phyloP scores from a whole-genome alignment of 176 grass and related monocot genomes.

The Ananas comosus region DNA sequence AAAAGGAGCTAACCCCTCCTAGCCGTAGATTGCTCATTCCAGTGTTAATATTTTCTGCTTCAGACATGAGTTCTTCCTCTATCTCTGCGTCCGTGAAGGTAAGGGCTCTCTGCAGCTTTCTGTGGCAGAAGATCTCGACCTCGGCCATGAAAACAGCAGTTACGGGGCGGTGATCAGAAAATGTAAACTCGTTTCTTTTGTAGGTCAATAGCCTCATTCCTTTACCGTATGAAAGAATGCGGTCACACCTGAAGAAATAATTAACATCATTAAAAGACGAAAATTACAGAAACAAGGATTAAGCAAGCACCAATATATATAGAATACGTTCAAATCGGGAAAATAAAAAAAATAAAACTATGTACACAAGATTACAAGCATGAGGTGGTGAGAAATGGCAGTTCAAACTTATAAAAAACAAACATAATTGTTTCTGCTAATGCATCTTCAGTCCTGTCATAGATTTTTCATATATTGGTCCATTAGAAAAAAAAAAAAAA shows the following conservation, averaged over 20 bases:
- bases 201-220: constrained; percentile 54
- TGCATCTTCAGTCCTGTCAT: too few species aligned
- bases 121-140: constrained; percentile 73
- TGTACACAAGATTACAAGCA: too few species aligned
- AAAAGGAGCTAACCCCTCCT: constrained; percentile 7
- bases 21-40: constrained; percentile 28
- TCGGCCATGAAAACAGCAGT: constrained; percentile 59
- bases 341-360: too few species aligned
- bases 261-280: background rate
- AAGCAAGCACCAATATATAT: too few species aligned
- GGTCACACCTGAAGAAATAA: constrained; percentile 56
- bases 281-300: background rate
- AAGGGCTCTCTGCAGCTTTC: constrained; percentile 88
- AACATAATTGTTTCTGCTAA: too few species aligned
- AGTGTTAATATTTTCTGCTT: constrained; percentile 35
- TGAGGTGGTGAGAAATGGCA: too few species aligned
- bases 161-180: constrained; percentile 90
- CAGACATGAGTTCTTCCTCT: constrained; percentile 47
- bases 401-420: too few species aligned
- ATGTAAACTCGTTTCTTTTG: constrained; percentile 39
- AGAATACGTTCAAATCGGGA: too few species aligned
- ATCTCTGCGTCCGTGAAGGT: constrained; percentile 87
- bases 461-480: too few species aligned
- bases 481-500: too few species aligned
- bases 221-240: constrained; percentile 76